Base-by-base conservation (phyloP, 768 basidiomycete genomes). In the Russula abietina region DNA sequence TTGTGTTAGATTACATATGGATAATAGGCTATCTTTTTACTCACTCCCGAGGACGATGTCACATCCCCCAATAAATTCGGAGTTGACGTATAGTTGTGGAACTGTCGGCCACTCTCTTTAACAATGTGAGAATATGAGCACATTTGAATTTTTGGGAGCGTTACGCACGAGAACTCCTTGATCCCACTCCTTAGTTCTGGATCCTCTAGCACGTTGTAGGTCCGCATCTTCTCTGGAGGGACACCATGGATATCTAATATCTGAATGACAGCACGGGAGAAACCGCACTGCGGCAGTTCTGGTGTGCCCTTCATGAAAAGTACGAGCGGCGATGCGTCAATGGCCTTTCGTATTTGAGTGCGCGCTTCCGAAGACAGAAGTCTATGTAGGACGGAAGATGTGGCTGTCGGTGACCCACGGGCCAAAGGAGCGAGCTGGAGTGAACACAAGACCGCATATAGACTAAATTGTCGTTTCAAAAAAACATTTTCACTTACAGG, bases 291-390 rank as follows among this genome's bases (percentile, higher is more conserved):
- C 2, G 96, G 96, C 7, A 79, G 72, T 26, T 85, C 80, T 0
- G 91, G 93, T 17, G 89, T 93, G 11, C 97, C 97, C 73, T 99
- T 99, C 96, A 99, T 98, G 78, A 99, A 98, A 5, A 98, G 78
- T 1, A 99, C 97, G 7, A 98, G 81, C 0, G 94, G 94, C 49
- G 82, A 83, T 1, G 81, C 76, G 9, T 80, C 75, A 30, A 98
- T 82, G 2, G 94, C 93, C 68, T 83, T 73, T 71, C 89, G 82
- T n/a, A 92, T 83, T 69, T 81, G 76, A 12, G 78, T 68, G 24
- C 87, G 82, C 5, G 81, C 77, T 62, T 90, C 83, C 36, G 84
- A 79, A 4, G 85, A 83, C 52, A 92, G 78, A 66, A 79, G 81
- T 30, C 89, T 81, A 67, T 73, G 70, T 51, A 71, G 60, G 45